phyloP scores from a whole-genome alignment of 768 basidiomycete species.

The Pholiota microspora region DNA sequence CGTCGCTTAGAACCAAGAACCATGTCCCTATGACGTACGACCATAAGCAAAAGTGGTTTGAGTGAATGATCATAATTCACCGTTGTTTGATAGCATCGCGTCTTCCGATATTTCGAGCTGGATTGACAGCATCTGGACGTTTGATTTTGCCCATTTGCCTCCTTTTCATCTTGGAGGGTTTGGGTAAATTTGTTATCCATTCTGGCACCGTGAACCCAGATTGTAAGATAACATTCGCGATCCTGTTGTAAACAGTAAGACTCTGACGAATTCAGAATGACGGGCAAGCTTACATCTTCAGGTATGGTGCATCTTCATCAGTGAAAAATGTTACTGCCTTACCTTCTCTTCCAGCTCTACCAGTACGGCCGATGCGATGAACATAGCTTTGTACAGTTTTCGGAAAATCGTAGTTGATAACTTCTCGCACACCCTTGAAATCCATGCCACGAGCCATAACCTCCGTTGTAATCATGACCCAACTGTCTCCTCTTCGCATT shows the following conservation, averaged over 20 bases:
- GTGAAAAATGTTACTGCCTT: slow-evolving; percentile 97
- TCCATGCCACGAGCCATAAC: slow-evolving; percentile 99
- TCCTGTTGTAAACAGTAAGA: slow-evolving; percentile 40
- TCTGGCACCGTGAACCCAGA: slow-evolving; percentile 90
- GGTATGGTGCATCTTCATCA: slow-evolving; percentile 85
- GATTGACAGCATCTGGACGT: slow-evolving; percentile 73
- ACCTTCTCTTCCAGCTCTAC: slow-evolving; percentile 88
- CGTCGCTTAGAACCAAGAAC: slow-evolving; percentile 71
- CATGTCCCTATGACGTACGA: slow-evolving; percentile 60
- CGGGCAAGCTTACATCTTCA: slow-evolving; percentile 70
- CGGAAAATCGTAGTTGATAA: slow-evolving; percentile 97
- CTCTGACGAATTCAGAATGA: slow-evolving; percentile 5
- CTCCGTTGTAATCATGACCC: slow-evolving; percentile 96
- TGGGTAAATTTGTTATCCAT: slow-evolving; percentile 94
- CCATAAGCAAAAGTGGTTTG: slow-evolving; percentile 3
- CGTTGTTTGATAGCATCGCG: slow-evolving; percentile 72
- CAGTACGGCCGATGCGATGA: slow-evolving; percentile 96
- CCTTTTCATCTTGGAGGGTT: slow-evolving; percentile 87
- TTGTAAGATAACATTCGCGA: slow-evolving; percentile 93
- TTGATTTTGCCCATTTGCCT: slow-evolving; percentile 83
- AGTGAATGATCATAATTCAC: slow-evolving; percentile 28
- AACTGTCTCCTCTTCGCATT: slow-evolving; percentile 88
- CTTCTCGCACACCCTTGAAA: slow-evolving; percentile 90
- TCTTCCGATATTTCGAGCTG: slow-evolving; percentile 65
- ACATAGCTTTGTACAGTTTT: slow-evolving; percentile 94